Evolutionary conservation across 2,329 filamentous ascomycete species (phyloP), one percentile per base, ranked within the genome.

Genomic region (Calonectria hongkongensis): DNA sequence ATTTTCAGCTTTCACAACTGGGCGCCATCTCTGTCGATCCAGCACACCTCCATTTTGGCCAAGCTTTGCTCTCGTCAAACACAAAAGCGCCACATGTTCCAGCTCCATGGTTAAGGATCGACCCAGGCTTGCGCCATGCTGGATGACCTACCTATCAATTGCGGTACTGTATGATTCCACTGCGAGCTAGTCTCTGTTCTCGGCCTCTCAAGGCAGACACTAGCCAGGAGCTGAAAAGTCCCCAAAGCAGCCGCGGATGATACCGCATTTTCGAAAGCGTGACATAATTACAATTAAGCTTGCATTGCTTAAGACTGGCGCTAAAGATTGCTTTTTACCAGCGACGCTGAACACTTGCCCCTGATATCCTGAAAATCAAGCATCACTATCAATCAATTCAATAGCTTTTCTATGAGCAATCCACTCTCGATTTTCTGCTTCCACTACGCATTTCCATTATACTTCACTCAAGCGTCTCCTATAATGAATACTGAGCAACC

Each of bases 1-100:
- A 18, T 56, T 56, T 39, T 39, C 30, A 56, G 30, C 51, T 56
- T 56, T 39, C 30, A 15, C 30, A 39, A 4, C 30, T 15, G 10
- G 6, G 18, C 18, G n/a, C 51, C 30, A 56, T 30, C 36, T 13
- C 18, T 15, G 10, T 10, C 16, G 1, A 15, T 39, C 30, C 12
- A 3, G 8, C 18, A 36, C 30, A 56, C 51, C 30, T 13, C 25
- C 30, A 16, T n/a, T n/a, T 56, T 33, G 28, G 3, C 21, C n/a
- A n/a, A 36, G 50, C 28, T 56, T 33, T n/a, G 8, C 50, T 21
- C 50, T 36, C 50, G 36, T 56, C 30, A 56, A 56, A 39, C 51
- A 13, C 51, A 56, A 56, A 56, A 39, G n/a, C 51, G 51, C 51
- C 54, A 39, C 54, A 15, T 39, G 10, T 27, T 5, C 33, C 33